Conservation (phyloP, 768 basidiomycete genomes). For the Mycena chlorophos region DNA sequence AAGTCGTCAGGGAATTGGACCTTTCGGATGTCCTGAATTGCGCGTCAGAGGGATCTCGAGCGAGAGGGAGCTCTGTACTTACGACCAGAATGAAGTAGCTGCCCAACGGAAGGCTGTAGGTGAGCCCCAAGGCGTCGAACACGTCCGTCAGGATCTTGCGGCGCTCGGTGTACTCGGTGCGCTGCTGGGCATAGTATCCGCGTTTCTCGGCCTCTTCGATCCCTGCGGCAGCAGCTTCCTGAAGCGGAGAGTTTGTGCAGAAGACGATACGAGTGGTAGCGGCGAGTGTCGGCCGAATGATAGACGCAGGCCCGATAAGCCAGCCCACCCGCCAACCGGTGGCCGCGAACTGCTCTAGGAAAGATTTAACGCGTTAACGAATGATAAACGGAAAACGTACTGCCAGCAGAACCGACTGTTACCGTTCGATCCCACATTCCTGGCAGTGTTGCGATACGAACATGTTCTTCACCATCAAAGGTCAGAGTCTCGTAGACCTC, state of each 20-base stretch:
- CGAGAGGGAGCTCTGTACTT: constrained; percentile 25
- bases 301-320: constrained; percentile 83
- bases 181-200: constrained; percentile 77
- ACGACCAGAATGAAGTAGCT: constrained; percentile 89
- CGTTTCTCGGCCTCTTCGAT: constrained; percentile 75
- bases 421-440: constrained; percentile 99
- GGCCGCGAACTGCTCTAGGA: constrained; percentile 87
- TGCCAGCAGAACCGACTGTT: constrained; percentile 93
- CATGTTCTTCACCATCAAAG: constrained; percentile 84
- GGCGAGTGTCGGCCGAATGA: constrained; percentile 84
- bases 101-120: constrained; percentile 87
- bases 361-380: neutral
- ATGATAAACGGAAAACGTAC: constrained; percentile 45
- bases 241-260: constrained; percentile 91
- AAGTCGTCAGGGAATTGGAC: constrained; percentile 84
- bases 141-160: constrained; percentile 69
- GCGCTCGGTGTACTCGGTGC: constrained; percentile 77
- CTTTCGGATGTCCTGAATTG: constrained; percentile 65
- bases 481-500: constrained; percentile 98
- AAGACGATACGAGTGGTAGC: constrained; percentile 94
- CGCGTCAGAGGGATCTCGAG: constrained; percentile 9
- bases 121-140: constrained; percentile 82
- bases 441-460: constrained; percentile 90
- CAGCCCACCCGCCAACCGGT: constrained; percentile 98
- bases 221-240: constrained; percentile 91